Percentiles rank a stretch among this genome's conserved stretches.
Conservation (phyloP, 345 rosid genomes). For the Lepidium didymum region DNA sequence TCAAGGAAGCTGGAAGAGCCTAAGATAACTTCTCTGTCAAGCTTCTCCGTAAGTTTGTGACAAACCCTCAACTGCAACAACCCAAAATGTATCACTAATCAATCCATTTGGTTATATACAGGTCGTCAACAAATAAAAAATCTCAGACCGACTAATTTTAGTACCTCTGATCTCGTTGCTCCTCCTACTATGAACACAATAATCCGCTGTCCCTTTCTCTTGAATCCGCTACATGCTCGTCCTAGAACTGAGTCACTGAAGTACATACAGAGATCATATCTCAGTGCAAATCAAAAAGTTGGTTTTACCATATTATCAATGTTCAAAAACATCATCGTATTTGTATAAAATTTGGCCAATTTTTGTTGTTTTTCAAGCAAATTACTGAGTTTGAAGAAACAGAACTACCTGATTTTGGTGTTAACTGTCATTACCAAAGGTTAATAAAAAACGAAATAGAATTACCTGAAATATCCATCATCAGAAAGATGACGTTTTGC, state of each 20-base stretch:
- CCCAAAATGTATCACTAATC: neutral
- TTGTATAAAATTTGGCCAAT: neutral
- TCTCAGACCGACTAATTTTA: neutral
- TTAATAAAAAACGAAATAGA: neutral
- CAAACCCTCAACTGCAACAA: conserved; percentile 73
- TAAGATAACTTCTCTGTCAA: conserved; percentile 77
- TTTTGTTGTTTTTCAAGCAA: neutral
- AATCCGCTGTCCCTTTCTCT: conserved; percentile 69
- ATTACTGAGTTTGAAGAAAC: neutral
- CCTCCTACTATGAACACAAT: conserved; percentile 91
- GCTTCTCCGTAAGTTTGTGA: conserved; percentile 84
- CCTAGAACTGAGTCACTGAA: conserved; percentile 74
- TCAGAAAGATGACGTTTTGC: conserved; percentile 57
- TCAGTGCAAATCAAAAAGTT: neutral
- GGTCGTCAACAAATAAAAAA: neutral
- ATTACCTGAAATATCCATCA: conserved; percentile 81
- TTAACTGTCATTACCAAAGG: neutral
- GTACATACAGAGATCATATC: neutral
- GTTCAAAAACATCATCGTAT: neutral
- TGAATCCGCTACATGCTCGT: conserved; percentile 70
- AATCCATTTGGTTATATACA: neutral
- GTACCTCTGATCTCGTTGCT: conserved; percentile 95
- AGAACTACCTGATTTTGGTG: neutral
- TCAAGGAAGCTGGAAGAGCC: conserved; percentile 94
- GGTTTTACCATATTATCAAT: neutral